A percentile compares a stretch with the other conserved stretches of the same genome.
Evolutionary conservation across 192 early-diverging fungal genomes (phyloP).

Genomic region (Podila epicladia): DNA sequence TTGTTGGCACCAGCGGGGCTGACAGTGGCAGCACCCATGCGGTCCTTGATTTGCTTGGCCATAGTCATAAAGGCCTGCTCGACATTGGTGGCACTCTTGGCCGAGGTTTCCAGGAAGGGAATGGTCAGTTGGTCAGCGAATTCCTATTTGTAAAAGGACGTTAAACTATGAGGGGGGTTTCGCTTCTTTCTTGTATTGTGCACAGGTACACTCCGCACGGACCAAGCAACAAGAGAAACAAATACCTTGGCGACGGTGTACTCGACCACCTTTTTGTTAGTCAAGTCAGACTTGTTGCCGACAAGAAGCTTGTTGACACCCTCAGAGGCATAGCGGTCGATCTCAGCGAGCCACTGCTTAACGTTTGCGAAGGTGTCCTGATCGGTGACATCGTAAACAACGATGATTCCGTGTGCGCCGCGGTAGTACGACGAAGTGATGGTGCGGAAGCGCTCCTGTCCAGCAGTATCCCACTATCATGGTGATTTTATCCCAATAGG

Average conservation of each 20-base stretch:
- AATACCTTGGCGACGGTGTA: constrained; percentile 68
- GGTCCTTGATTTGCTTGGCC: constrained; percentile 99
- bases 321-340: constrained; percentile 96
- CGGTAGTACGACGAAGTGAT: constrained; percentile 98
- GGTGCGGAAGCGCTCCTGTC: constrained; percentile 98
- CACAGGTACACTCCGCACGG: background rate
- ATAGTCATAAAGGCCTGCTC: constrained; percentile 99
- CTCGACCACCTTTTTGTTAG: constrained; percentile 87
- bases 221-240: background rate
- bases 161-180: background rate
- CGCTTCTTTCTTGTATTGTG: background rate
- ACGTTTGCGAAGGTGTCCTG: constrained; percentile 94
- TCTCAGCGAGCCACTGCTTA: constrained; percentile 98
- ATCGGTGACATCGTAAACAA: constrained; percentile 98
- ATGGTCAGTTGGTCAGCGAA: constrained; percentile 89
- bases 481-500: background rate
- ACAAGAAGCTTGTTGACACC: constrained; percentile 98
- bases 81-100: constrained; percentile 97
- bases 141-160: constrained; percentile 65
- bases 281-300: constrained; percentile 98
- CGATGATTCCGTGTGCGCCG: constrained; percentile 98
- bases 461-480: constrained; percentile 91
- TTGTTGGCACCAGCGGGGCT: constrained; percentile 54
- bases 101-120: constrained; percentile 97
- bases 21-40: constrained; percentile 64